Evolutionary conservation across 768 basidiomycete species (phyloP).

Genomic region (Phanerochaete sordida): DNA sequence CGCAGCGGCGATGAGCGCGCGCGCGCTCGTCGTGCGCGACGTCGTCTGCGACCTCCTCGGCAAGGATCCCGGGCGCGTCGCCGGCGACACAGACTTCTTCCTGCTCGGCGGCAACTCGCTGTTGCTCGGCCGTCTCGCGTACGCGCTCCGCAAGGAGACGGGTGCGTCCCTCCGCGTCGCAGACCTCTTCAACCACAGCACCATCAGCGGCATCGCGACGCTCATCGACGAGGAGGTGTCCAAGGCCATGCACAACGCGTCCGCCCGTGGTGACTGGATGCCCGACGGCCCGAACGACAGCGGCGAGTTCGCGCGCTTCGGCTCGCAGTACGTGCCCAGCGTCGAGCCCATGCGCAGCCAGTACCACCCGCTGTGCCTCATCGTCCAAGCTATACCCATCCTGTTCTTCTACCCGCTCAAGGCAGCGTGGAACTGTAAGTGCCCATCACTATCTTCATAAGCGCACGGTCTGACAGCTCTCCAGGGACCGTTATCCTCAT

Average conservation of each 20-base stretch:
- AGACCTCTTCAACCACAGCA: conserved; percentile 38
- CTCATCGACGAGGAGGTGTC: conserved; percentile 29
- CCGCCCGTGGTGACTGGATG: conserved; percentile 1
- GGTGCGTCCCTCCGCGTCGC: conserved; percentile 36
- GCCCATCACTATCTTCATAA: background rate
- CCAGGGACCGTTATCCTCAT: conserved; percentile 33
- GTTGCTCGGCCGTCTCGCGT: conserved; percentile 42
- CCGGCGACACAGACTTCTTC: conserved; percentile 21
- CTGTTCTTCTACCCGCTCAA: conserved; percentile 45
- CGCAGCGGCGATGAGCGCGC: conserved; percentile 16
- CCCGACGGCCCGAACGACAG: background rate
- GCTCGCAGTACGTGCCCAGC: conserved; percentile 4
- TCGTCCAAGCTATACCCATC: conserved; percentile 40
- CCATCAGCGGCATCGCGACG: conserved; percentile 37
- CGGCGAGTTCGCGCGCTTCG: background rate
- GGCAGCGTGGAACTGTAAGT: conserved; percentile 35
- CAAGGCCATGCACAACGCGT: conserved; percentile 12
- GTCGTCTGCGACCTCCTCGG: conserved; percentile 19
- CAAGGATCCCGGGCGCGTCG: conserved; percentile 16
- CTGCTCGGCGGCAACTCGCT: conserved; percentile 46
- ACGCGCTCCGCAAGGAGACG: conserved; percentile 37
- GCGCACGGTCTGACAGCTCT: background rate
- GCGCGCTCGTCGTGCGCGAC: conserved; percentile 15
- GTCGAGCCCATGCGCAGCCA: background rate
- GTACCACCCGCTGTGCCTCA: conserved; percentile 33